Percentiles rank a stretch among this genome's conserved stretches.
These are phyloP conservation scores for Kodamaea leandrae DNA, from an alignment of 805 yeast genomes.

Conservation along the genomic window DNA sequence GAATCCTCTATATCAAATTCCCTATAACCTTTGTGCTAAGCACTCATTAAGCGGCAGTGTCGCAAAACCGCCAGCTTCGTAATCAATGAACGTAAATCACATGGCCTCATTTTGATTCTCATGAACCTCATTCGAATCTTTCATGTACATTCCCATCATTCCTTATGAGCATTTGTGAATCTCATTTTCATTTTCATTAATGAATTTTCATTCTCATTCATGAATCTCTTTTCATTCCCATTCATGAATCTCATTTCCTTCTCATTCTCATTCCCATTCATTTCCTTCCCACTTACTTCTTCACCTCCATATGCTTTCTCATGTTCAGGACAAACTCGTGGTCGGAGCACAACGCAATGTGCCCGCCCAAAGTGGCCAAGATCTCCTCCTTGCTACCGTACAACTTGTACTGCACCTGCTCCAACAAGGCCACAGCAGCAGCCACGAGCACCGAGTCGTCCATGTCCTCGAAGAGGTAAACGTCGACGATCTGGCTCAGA, in stretches of 20 bases:
- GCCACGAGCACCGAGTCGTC: conserved; percentile 44
- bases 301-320: neutral
- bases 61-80: too few relatives aligned
- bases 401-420: conserved; percentile 45
- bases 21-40: too few relatives aligned
- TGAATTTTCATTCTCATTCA: too few relatives aligned
- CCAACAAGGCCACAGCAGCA: conserved; percentile 51
- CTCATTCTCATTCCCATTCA: neutral
- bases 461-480: conserved; percentile 56
- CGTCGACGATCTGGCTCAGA: conserved; percentile 51
- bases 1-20: too few relatives aligned
- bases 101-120: too few relatives aligned
- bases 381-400: conserved; percentile 51
- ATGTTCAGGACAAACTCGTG: conserved; percentile 5
- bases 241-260: neutral
- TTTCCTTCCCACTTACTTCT: neutral
- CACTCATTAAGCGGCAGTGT: too few relatives aligned
- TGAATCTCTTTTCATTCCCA: neutral
- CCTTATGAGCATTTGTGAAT: too few relatives aligned
- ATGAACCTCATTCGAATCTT: too few relatives aligned
- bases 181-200: too few relatives aligned
- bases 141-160: too few relatives aligned
- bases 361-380: conserved; percentile 26
- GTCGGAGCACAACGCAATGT: conserved; percentile 4
- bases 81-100: too few relatives aligned